These are phyloP conservation scores for Tilletia walkeri DNA, from an alignment of 1,284 basidiomycete genomes.

Conservation along the genomic window DNA sequence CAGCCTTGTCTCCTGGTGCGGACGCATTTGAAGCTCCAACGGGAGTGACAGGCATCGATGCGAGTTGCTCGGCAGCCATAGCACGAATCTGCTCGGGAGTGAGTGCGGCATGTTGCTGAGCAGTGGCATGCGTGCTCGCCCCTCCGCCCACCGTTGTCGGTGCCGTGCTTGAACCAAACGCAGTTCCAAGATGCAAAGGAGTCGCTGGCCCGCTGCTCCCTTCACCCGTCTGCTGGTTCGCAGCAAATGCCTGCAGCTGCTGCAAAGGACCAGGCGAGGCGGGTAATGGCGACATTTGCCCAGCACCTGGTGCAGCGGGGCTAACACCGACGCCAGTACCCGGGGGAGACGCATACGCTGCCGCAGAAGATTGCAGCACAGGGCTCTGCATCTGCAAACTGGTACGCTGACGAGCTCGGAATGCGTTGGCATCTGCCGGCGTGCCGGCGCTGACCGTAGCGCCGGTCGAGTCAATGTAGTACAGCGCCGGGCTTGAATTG, in stretches of 20 bases:
- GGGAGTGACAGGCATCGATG: neutral
- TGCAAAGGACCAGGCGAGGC: too few relatives aligned
- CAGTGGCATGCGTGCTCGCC: conserved; percentile 1
- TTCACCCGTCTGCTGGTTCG: too few relatives aligned
- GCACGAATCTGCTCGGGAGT: neutral
- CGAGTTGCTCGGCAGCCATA: conserved; percentile 7
- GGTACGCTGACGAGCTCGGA: neutral
- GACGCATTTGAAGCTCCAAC: neutral
- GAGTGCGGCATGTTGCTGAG: conserved; percentile 7
- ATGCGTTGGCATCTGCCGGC: neutral
- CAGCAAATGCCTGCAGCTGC: too few relatives aligned
- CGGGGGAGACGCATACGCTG: neutral
- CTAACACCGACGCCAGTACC: neutral
- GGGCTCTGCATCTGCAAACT: conserved; percentile 14
- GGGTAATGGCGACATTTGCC: too few relatives aligned
- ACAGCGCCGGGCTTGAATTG: conserved; percentile 1
- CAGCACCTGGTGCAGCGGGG: neutral
- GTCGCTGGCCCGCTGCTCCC: too few relatives aligned
- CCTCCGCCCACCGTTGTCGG: too few relatives aligned
- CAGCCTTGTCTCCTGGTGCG: too few relatives aligned
- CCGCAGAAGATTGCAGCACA: neutral
- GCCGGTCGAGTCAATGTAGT: conserved; percentile 8
- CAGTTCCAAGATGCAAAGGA: too few relatives aligned
- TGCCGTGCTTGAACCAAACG: too few relatives aligned
- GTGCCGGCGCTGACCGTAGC: neutral